These are phyloP conservation scores for Effrenium voratum DNA, from an alignment of 73 alveolate genomes.

Conservation along the genomic window DNA sequence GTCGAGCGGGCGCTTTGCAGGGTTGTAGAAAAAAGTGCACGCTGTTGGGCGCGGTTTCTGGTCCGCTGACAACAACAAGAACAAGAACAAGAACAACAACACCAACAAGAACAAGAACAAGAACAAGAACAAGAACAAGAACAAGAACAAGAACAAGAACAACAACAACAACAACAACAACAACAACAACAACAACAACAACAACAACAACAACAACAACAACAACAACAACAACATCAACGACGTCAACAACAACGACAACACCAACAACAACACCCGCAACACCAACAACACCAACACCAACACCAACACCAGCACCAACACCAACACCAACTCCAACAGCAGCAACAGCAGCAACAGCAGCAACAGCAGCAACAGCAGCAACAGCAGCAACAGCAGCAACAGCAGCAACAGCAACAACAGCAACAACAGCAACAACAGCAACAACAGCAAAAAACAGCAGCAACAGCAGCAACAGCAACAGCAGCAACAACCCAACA, in stretches of 20 bases:
- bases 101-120: no score
- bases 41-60: no score
- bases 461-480: neutral
- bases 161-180: neutral
- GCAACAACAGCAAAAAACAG: neutral
- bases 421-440: neutral
- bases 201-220: neutral
- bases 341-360: neutral
- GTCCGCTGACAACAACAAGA: no score
- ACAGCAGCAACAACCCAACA: neutral
- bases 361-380: neutral
- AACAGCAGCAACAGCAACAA: neutral
- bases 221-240: neutral
- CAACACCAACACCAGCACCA: neutral
- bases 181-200: neutral
- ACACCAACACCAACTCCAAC: neutral
- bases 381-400: neutral
- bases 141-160: neutral
- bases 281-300: neutral
- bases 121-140: no score
- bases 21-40: no score
- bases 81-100: no score
- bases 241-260: neutral
- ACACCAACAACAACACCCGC: neutral
- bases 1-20: no score